Percentiles rank a stretch among this genome's conserved stretches.
phyloP scores from a whole-genome alignment of 345 rosid species.

The Brassica incana region DNA sequence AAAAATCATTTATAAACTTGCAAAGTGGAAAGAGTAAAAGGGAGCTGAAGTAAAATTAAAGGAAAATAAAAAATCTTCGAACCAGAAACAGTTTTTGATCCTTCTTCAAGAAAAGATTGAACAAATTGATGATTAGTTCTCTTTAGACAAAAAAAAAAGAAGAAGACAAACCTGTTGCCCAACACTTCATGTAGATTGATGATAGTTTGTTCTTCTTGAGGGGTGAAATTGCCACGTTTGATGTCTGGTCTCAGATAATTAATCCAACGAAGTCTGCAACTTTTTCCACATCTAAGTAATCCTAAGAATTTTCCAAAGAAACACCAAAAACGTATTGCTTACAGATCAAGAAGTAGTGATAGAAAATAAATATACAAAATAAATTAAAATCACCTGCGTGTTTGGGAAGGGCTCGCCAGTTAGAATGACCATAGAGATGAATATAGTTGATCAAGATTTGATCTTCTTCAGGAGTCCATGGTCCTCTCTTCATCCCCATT shows the following conservation, averaged over 20 bases:
- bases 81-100: neutral
- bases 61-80: neutral
- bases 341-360: neutral
- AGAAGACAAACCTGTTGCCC: conserved; percentile 58
- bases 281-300: conserved; percentile 77
- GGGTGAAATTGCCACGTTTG: conserved; percentile 73
- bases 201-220: conserved; percentile 72
- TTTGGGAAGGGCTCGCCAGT: conserved; percentile 82
- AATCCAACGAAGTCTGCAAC: conserved; percentile 82
- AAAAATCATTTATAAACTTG: neutral
- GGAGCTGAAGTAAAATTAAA: neutral
- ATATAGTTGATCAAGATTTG: conserved; percentile 52
- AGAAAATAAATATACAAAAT: neutral
- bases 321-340: neutral
- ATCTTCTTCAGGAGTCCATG: conserved; percentile 77
- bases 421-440: conserved; percentile 59
- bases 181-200: conserved; percentile 55
- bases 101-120: neutral
- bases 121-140: neutral
- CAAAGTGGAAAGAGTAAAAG: neutral
- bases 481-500: conserved; percentile 77
- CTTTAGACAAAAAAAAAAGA: neutral
- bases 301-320: conserved; percentile 42
- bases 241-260: conserved; percentile 81
- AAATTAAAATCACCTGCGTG: conserved; percentile 51